phyloP scores from a whole-genome alignment of 768 basidiomycete species.

The Naganishia antarctica region DNA sequence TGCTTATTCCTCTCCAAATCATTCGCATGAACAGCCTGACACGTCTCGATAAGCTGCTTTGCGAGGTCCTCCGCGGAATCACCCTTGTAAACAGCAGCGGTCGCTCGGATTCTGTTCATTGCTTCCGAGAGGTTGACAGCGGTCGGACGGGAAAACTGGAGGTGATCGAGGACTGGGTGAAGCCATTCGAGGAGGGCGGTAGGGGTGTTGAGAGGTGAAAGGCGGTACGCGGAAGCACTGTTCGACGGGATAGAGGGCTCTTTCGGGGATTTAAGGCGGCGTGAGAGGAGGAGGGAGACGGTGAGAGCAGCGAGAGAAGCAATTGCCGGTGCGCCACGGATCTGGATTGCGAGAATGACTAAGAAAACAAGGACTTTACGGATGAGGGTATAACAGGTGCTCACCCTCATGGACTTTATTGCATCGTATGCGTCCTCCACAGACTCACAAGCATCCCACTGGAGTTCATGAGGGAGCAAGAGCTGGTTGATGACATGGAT shows the following conservation, averaged over 20 bases:
- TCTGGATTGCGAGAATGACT: slow-evolving; percentile 49
- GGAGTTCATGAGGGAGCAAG: slow-evolving; percentile 59
- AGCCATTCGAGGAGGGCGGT: slow-evolving; percentile 58
- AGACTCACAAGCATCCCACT: slow-evolving; percentile 56
- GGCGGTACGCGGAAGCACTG: slow-evolving; percentile 20
- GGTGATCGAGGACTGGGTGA: slow-evolving; percentile 60
- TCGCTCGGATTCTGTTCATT: slow-evolving; percentile 62
- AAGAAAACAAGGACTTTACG: neutral
- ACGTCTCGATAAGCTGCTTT: slow-evolving; percentile 64
- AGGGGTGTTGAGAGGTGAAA: slow-evolving; percentile 49
- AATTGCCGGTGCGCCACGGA: slow-evolving; percentile 91
- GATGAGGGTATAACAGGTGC: no score
- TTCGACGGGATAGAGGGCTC: neutral
- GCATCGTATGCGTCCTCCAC: slow-evolving; percentile 84
- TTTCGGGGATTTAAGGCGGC: slow-evolving; percentile 23
- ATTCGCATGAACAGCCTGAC: slow-evolving; percentile 69
- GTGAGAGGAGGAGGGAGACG: slow-evolving; percentile 57
- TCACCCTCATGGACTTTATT: slow-evolving; percentile 90
- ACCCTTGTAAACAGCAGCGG: slow-evolving; percentile 30
- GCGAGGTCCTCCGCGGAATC: slow-evolving; percentile 44
- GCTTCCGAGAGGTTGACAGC: slow-evolving; percentile 92
- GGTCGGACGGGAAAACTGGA: slow-evolving; percentile 85
- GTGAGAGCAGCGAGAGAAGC: slow-evolving; percentile 83
- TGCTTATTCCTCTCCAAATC: slow-evolving; percentile 78
- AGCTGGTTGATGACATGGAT: slow-evolving; percentile 83